These are phyloP conservation scores for Suillus decipiens DNA, from an alignment of 768 basidiomycete species.

Conservation along the genomic window DNA sequence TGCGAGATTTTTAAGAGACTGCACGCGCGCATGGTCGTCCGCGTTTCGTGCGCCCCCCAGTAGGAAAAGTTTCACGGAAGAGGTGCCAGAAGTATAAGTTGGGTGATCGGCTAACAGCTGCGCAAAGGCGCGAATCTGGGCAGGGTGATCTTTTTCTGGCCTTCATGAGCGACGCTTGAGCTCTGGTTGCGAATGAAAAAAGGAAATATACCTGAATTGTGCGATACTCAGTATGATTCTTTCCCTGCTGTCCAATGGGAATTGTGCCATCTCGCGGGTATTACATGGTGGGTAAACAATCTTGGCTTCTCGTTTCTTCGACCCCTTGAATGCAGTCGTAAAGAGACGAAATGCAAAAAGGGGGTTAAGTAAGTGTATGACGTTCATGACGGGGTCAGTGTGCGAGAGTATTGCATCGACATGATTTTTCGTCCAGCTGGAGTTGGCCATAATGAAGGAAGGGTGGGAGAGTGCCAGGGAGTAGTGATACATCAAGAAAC, in stretches of 20 bases:
- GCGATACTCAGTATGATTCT: constrained; percentile 82
- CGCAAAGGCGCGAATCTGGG: constrained; percentile 73
- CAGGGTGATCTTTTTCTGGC: constrained; percentile 92
- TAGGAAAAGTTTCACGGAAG: constrained; percentile 62
- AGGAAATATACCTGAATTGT: constrained; percentile 75
- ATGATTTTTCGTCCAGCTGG: constrained; percentile 91
- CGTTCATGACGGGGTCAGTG: constrained; percentile 50
- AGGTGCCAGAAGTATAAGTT: constrained; percentile 42
- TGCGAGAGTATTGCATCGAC: constrained; percentile 70
- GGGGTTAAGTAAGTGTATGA: constrained; percentile 44
- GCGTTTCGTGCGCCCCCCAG: constrained; percentile 86
- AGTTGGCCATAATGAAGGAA: constrained; percentile 89
- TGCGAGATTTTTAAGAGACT: constrained; percentile 57
- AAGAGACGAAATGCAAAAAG: constrained; percentile 39
- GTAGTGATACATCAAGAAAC: constrained; percentile 84
- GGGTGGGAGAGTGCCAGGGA: constrained; percentile 70
- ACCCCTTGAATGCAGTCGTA: constrained; percentile 9
- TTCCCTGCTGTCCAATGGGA: constrained; percentile 54
- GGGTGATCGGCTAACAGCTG: constrained; percentile 60
- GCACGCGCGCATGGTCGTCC: constrained; percentile 71
- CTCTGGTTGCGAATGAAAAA: not conserved
- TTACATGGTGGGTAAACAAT: constrained; percentile 95
- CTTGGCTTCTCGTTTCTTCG: constrained; percentile 54
- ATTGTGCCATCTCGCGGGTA: constrained; percentile 66
- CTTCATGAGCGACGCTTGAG: constrained; percentile 36